These are phyloP conservation scores for Backusella circina DNA, from an alignment of 192 early-diverging fungal species.

Conservation along the genomic window DNA sequence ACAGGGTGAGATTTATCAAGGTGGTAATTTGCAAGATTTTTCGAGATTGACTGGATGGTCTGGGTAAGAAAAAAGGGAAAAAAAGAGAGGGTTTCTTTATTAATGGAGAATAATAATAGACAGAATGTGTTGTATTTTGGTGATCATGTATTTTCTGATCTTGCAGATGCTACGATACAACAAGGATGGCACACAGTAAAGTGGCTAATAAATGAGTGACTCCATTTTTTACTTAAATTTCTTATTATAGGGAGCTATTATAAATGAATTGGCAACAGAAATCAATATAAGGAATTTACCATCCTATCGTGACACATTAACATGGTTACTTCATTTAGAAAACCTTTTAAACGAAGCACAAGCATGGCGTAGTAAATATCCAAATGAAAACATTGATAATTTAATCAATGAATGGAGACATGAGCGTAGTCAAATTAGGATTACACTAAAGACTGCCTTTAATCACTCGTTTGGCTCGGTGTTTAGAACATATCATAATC, in stretches of 20 bases:
- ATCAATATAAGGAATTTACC: slow-evolving; percentile 47
- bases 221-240: background rate
- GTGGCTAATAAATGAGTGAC: background rate
- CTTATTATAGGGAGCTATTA: slow-evolving; percentile 43
- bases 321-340: slow-evolving; percentile 53
- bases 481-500: slow-evolving; percentile 57
- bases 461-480: slow-evolving; percentile 60
- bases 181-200: slow-evolving; percentile 54
- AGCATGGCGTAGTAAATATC: slow-evolving; percentile 32
- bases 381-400: slow-evolving; percentile 4
- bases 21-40: slow-evolving; percentile 56
- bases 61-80: background rate
- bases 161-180: slow-evolving; percentile 57
- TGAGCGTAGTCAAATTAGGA: slow-evolving; percentile 42
- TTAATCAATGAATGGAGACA: slow-evolving; percentile 45
- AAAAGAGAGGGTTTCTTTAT: background rate
- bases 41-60: slow-evolving; percentile 53
- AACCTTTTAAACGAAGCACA: slow-evolving; percentile 55
- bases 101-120: slow-evolving; percentile 1
- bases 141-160: slow-evolving; percentile 62
- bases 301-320: slow-evolving; percentile 45
- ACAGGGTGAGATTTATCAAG: slow-evolving; percentile 56
- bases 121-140: slow-evolving; percentile 61
- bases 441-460: slow-evolving; percentile 46
- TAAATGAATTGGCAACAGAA: slow-evolving; percentile 54